Base-by-base conservation (phyloP, 495 filamentous ascomycete species). In the Aspergillus ellipticus region DNA sequence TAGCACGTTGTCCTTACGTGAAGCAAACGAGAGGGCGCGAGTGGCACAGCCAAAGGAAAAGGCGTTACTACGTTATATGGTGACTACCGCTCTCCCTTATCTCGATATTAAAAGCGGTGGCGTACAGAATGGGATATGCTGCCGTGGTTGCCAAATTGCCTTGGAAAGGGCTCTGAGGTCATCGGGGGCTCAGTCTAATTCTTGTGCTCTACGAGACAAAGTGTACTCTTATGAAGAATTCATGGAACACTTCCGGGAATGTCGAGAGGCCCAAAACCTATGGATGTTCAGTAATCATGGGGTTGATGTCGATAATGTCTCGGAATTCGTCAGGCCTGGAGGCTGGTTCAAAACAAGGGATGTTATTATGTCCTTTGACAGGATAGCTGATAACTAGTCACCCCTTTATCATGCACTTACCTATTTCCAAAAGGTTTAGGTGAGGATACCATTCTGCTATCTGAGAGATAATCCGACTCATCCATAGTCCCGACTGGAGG, bases 301-400 rank as follows among this genome's bases (percentile, higher is more conserved):
- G 13, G 1, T 31, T 33, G 19, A 46, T 37, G 20, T 46, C 13
- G 17, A 37, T 39, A 48, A 50, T n/a, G 0, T 47, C 51, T 51
- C 56, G 15, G 46, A 51, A 39, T 59, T 54, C 15, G 45, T 55
- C 22, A 59, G 47, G 26, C 56, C 51, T 54, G 35, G 51, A 47
- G 51, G 56, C n/a, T 51, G 29, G 35, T 59, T 52, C 16, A 50
- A 53, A 37, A 51, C 45, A 79, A 1, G 82, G 77, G 42, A 76
- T 74, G 66, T 81, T 68, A 33, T 54, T 20, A 54, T 47, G 51
- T 54, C 39, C 35, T 54, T 54, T 33, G 7, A 54, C 17, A 45
- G 26, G 5, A 24, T 7, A 53, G 35, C n/a, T n/a, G n/a, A n/a
- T n/a, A n/a, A n/a, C n/a, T n/a, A n/a, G n/a, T n/a, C n/a, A n/a